Evolutionary conservation across 2,329 filamentous ascomycete species (phyloP).

Genomic region (Blastomyces percursus): DNA sequence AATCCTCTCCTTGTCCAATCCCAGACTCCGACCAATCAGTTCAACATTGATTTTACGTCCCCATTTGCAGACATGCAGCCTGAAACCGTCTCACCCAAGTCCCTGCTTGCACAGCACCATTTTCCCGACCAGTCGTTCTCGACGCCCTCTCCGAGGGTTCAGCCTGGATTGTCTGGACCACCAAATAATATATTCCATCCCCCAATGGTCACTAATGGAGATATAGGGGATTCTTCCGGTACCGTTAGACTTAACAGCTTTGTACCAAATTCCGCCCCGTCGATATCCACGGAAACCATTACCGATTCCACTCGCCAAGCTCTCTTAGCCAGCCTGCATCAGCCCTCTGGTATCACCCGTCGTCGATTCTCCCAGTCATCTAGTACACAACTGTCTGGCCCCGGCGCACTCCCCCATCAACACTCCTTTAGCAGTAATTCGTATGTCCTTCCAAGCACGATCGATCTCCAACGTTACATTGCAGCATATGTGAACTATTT

Average conservation of each 20-base stretch:
- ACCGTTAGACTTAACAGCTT: constrained; percentile 36
- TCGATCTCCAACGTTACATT: constrained; percentile 82
- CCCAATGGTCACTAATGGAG: constrained; percentile 33
- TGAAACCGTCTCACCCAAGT: constrained; percentile 67
- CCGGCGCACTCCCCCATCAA: constrained; percentile 27
- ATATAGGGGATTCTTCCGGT: constrained; percentile 16
- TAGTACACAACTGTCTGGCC: constrained; percentile 38
- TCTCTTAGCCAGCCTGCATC: constrained; percentile 50
- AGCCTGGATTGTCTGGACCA: constrained; percentile 56
- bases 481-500: constrained; percentile 84
- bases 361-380: constrained; percentile 51
- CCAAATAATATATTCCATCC: constrained; percentile 42
- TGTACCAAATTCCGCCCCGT: constrained; percentile 48
- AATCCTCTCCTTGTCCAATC: constrained; percentile 58
- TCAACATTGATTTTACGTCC: constrained; percentile 62
- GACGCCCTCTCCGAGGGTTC: constrained; percentile 65
- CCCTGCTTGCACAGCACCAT: constrained; percentile 57
- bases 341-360: constrained; percentile 43
- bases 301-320: constrained; percentile 56
- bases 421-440: constrained; percentile 10
- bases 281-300: constrained; percentile 53
- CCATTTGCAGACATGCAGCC: constrained; percentile 64
- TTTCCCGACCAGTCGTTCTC: constrained; percentile 64
- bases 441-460: constrained; percentile 60
- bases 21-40: constrained; percentile 54